Evolutionary conservation across 305 asterid genomes (phyloP).

Genomic region (Striga hermonthica): DNA sequence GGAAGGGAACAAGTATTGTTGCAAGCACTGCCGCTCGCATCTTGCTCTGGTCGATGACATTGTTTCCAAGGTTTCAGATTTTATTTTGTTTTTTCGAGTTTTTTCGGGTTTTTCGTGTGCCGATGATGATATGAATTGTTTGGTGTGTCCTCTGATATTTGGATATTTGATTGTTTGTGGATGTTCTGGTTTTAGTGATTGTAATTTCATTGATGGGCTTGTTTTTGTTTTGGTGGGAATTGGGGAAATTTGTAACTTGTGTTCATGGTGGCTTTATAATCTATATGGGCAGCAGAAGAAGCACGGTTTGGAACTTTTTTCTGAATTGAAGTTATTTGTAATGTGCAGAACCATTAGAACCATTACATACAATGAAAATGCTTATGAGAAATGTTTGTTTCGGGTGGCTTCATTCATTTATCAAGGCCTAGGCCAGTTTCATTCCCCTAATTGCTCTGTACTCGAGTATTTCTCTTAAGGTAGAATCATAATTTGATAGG

Average conservation of each 20-base stretch:
- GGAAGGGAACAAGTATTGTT: conserved; percentile 48
- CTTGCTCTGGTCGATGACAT: conserved; percentile 51
- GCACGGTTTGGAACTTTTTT: background rate
- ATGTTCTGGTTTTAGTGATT: conserved; percentile 3
- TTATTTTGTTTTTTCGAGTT: background rate
- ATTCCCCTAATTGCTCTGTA: background rate
- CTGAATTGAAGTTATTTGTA: background rate
- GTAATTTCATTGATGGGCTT: background rate
- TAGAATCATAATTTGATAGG: background rate
- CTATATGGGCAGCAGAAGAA: background rate
- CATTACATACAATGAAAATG: too few species aligned
- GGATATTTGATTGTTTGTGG: background rate
- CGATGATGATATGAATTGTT: background rate
- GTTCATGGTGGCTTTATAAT: background rate
- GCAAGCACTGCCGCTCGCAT: conserved; percentile 64
- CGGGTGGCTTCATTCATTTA: background rate
- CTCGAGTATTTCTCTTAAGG: background rate
- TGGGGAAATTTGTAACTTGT: conserved; percentile 16
- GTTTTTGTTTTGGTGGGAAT: background rate
- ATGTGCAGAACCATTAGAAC: too few species aligned
- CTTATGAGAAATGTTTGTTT: background rate
- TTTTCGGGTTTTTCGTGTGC: background rate
- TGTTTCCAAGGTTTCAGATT: conserved; percentile 47
- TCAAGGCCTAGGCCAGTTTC: background rate
- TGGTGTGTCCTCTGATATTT: conserved; percentile 10